Evolutionary conservation across 2,329 filamentous ascomycete species (phyloP).

Genomic region (Aspergillus sp.): DNA sequence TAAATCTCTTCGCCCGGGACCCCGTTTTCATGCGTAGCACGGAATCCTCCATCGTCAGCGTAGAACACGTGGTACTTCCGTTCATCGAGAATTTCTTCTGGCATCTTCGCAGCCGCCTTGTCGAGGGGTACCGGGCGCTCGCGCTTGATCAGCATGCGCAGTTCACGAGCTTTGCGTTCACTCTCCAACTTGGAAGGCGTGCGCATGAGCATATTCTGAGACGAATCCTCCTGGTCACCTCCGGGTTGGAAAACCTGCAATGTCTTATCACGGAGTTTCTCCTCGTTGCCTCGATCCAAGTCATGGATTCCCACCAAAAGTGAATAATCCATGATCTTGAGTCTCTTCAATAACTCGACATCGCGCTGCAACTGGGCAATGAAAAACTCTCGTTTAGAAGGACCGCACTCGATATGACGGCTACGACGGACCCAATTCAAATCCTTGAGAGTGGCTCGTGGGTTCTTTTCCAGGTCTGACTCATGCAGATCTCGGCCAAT

Average conservation of each 20-base stretch:
- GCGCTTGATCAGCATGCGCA: constrained; percentile 84
- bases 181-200: constrained; percentile 93
- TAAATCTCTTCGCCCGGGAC: constrained; percentile 84
- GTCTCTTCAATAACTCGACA: constrained; percentile 73
- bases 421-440: constrained; percentile 90
- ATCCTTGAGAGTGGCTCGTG: constrained; percentile 88
- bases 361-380: constrained; percentile 82
- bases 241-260: constrained; percentile 90
- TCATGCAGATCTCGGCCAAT: constrained; percentile 87
- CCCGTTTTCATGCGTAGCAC: constrained; percentile 87
- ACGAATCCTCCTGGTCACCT: constrained; percentile 57
- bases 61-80: constrained; percentile 80
- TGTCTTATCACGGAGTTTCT: constrained; percentile 84
- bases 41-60: constrained; percentile 85
- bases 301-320: constrained; percentile 93
- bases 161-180: constrained; percentile 79
- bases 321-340: constrained; percentile 99
- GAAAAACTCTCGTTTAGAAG: constrained; percentile 81
- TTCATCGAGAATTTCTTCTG: constrained; percentile 74
- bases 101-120: constrained; percentile 75
- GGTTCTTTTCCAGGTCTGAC: constrained; percentile 79
- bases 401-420: constrained; percentile 78
- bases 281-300: constrained; percentile 80
- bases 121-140: constrained; percentile 93
- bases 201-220: constrained; percentile 64